Conservation (phyloP, 176 grass and related monocot genomes). For the Lolium perenne region DNA sequence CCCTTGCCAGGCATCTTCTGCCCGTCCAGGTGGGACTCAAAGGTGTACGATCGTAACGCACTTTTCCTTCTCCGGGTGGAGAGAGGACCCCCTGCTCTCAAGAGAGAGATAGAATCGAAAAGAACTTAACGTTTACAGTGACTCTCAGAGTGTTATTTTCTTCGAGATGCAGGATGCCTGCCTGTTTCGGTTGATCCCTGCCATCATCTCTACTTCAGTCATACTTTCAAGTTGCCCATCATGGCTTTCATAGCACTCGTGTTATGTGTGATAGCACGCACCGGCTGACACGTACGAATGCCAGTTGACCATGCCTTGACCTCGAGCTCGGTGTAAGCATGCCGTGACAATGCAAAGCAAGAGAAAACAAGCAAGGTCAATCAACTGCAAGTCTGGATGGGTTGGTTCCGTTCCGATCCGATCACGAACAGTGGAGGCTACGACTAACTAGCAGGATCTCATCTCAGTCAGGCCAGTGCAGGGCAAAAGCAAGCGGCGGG, state of each 20-base stretch:
- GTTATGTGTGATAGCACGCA: neutral
- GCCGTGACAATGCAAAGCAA: too few species aligned
- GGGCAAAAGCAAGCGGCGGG: too few species aligned
- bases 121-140: neutral
- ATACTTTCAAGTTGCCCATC: constrained; percentile 22
- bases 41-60: neutral
- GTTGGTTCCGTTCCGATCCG: too few species aligned
- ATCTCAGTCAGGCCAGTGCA: too few species aligned
- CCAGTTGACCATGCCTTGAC: constrained; percentile 36
- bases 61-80: neutral
- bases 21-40: neutral
- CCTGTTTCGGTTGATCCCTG: neutral
- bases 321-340: neutral
- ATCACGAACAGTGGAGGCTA: too few species aligned
- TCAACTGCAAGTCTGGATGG: too few species aligned
- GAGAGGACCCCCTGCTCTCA: too few species aligned
- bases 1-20: constrained; percentile 21
- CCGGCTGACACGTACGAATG: constrained; percentile 6
- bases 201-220: neutral
- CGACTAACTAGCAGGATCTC: too few species aligned
- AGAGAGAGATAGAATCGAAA: neutral
- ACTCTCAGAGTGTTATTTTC: neutral
- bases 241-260: neutral
- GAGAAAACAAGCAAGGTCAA: too few species aligned
- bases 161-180: neutral